phyloP scores from a whole-genome alignment of 2,329 filamentous ascomycete species.

The Trichoderma asperellum region DNA sequence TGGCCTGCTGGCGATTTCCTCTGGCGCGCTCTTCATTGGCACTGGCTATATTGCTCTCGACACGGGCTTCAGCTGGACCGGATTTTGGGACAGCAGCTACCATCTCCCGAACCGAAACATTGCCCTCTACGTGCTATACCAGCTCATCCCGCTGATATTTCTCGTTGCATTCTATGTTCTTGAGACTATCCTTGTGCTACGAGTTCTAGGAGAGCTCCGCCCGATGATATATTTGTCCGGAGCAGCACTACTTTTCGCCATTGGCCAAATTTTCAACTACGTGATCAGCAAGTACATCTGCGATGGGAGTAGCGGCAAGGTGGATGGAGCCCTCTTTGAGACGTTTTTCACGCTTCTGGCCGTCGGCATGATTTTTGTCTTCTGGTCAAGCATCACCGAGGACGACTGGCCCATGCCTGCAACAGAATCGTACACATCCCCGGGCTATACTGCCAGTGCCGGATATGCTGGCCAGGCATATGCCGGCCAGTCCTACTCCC shows the following conservation, averaged over 20 bases:
- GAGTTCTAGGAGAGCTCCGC: slow-evolving; percentile 81
- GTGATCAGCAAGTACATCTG: slow-evolving; percentile 91
- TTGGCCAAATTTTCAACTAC: slow-evolving; percentile 96
- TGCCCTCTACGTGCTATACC: slow-evolving; percentile 91
- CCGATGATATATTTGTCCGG: slow-evolving; percentile 87
- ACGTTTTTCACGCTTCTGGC: slow-evolving; percentile 88
- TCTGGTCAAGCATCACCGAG: slow-evolving; percentile 99
- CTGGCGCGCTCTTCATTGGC: slow-evolving; percentile 75
- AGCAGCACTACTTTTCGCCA: slow-evolving; percentile 80
- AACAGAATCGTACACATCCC: slow-evolving; percentile 46
- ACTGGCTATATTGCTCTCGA: slow-evolving; percentile 96
- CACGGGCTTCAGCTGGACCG: slow-evolving; percentile 85
- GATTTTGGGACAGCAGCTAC: slow-evolving; percentile 69
- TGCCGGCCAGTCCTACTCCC: slow-evolving; percentile 7
- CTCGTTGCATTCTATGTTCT: slow-evolving; percentile 85
- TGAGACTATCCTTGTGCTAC: slow-evolving; percentile 80
- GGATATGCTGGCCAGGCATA: slow-evolving; percentile 19
- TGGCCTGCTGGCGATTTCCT: slow-evolving; percentile 72
- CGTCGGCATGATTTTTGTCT: slow-evolving; percentile 84
- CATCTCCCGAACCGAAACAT: slow-evolving; percentile 70
- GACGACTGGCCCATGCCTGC: slow-evolving; percentile 85
- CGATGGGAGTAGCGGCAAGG: slow-evolving; percentile 77
- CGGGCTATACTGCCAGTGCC: slow-evolving; percentile 11
- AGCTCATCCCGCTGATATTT: slow-evolving; percentile 85
- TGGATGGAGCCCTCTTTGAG: slow-evolving; percentile 91